phyloP scores from a whole-genome alignment of 2,329 filamentous ascomycete species.

The Monosporascus sp. region DNA sequence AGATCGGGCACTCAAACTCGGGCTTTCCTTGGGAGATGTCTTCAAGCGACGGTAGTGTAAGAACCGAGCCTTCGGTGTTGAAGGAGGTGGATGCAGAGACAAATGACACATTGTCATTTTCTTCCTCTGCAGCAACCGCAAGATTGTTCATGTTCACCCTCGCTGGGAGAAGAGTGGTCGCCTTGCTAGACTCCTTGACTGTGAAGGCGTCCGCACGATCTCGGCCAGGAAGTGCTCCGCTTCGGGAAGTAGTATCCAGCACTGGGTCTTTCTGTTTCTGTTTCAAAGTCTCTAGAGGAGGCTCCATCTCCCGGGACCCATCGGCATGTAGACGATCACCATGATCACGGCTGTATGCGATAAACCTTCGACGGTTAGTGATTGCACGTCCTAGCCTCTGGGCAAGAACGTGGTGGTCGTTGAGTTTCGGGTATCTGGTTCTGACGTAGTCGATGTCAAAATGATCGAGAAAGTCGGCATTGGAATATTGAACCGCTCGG shows the following conservation, averaged over 20 bases:
- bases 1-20: conserved; percentile 16
- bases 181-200: conserved; percentile 7
- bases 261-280: too few relatives aligned
- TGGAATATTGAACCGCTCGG: conserved; percentile 1
- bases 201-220: neutral
- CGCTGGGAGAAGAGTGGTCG: conserved; percentile 1
- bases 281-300: too few relatives aligned
- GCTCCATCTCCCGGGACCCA: neutral
- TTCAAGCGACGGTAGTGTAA: conserved; percentile 5
- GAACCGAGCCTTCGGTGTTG: neutral
- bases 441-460: conserved; percentile 14
- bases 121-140: conserved; percentile 6
- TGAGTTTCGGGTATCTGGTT: conserved; percentile 13
- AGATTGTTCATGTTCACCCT: neutral
- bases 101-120: conserved; percentile 4
- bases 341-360: conserved; percentile 25
- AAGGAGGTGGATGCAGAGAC: conserved; percentile 5
- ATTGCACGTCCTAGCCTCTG: conserved; percentile 24
- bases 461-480: neutral
- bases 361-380: conserved; percentile 22
- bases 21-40: conserved; percentile 3
- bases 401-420: conserved; percentile 9
- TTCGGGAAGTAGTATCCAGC: too few relatives aligned
- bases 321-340: neutral
- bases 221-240: too few relatives aligned